Percentiles rank a stretch among this genome's conserved stretches.
These are phyloP conservation scores for Pseudopediastrum boryanum DNA, from an alignment of 139 green algal species.

Conservation along the genomic window DNA sequence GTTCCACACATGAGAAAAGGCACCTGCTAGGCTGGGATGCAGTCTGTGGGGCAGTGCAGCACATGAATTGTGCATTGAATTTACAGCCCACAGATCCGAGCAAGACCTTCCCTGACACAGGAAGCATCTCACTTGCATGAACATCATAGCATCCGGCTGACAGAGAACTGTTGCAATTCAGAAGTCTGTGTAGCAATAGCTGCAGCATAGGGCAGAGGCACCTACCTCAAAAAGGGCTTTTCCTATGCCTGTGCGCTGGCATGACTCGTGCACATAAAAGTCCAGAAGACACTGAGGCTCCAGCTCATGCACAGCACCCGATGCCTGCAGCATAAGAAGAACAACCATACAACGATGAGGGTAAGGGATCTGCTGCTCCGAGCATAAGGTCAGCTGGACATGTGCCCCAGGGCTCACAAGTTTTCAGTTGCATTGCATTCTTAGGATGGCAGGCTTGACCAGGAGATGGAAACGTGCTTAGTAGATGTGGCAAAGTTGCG, in stretches of 20 bases:
- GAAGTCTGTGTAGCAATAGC: background rate
- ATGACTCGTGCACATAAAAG: constrained; percentile 86
- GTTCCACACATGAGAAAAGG: too few species aligned
- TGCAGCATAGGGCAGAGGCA: background rate
- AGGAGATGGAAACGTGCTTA: too few species aligned
- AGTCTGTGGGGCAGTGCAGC: background rate
- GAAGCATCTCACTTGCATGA: background rate
- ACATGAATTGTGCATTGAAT: background rate
- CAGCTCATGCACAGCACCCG: constrained; percentile 52
- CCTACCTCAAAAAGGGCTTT: constrained; percentile 69
- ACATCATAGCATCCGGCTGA: background rate
- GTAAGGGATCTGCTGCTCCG: too few species aligned
- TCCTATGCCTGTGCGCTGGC: constrained; percentile 73
- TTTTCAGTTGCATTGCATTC: too few species aligned
- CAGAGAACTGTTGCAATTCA: background rate
- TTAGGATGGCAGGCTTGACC: too few species aligned
- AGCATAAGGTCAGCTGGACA: too few species aligned
- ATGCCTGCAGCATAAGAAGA: constrained; percentile 39
- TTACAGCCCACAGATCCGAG: background rate
- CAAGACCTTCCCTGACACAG: background rate
- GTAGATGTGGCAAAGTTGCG: too few species aligned
- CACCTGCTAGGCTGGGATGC: background rate
- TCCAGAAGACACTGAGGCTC: constrained; percentile 78
- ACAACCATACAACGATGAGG: too few species aligned
- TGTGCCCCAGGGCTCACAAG: too few species aligned